phyloP scores from a whole-genome alignment of 176 grass and related monocot genomes.

The Dactylis glomerata region DNA sequence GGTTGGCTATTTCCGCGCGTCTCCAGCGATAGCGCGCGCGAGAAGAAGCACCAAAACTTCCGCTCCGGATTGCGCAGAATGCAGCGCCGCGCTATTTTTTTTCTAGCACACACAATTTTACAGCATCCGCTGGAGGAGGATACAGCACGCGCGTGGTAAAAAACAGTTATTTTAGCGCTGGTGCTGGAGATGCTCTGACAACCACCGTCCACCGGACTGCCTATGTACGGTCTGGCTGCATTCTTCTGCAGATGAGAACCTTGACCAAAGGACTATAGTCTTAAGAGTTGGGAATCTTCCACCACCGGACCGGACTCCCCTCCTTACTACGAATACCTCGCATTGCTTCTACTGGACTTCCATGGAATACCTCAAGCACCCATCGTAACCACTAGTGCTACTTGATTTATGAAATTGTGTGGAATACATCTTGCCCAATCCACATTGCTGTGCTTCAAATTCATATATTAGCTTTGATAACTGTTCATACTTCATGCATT shows the following conservation, averaged over 20 bases:
- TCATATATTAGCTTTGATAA: background rate
- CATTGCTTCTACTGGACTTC: background rate
- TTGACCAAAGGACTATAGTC: background rate
- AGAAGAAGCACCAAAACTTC: no score
- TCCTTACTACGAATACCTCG: background rate
- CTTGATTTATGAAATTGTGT: background rate
- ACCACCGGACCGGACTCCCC: no score
- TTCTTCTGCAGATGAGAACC: background rate
- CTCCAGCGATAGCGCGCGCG: no score
- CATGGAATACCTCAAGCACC: background rate
- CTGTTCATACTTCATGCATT: background rate
- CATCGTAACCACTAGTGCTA: background rate
- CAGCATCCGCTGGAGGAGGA: no score
- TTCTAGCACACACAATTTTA: no score
- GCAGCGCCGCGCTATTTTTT: no score
- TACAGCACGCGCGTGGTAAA: no score
- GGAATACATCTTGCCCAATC: background rate
- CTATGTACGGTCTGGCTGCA: background rate
- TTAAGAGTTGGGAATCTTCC: background rate
- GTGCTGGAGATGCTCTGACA: no score
- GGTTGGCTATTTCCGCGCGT: no score
- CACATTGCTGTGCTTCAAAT: background rate
- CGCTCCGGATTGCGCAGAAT: no score
- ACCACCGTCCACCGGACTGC: no score
- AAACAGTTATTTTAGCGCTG: no score